Base-by-base conservation (phyloP, 192 early-diverging fungal genomes). In the Rhizophagus clarus region DNA sequence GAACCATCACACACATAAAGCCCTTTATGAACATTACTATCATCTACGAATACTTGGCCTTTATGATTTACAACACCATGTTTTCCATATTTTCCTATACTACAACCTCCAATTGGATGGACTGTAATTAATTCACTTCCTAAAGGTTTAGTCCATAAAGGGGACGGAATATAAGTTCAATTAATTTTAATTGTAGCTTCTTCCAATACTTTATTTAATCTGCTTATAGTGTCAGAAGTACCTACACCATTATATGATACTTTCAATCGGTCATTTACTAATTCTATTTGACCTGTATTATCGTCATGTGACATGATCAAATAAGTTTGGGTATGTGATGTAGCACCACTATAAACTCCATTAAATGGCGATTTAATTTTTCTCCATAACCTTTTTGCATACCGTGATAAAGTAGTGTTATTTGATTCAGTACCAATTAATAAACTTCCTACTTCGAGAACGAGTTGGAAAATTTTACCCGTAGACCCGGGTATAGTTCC, bases 251-350 rank as follows among this genome's bases (percentile, higher is more conserved):
- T 72, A 82, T 79, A 85, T 68, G 66, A 11, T 45, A 87, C 82
- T 14, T 82, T 79, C 29, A 87, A 24, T 34, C 80, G 76, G 49
- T 87, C 81, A 60, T 87, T 72, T 49, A 71, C 69, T 14, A 87
- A 72, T 11, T 63, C n/a, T 51, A 87, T 79, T 45, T 85, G 76
- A 28, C 86, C 86, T 17, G 76, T 77, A 51, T 78, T 68, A 20
- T 87, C 84, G 49, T 88, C 87, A 77, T 88, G 87, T 42, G 87
- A 88, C 87, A 88, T 88, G 40, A 88, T 80, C 61, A 88, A 78
- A 80, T 83, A 86, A 10, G 80, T 83, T 56, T 88, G 87, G 22
- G 86, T 85, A 78, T 87, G 81, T 45, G 76, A 68, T 74, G 87
- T 79, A n/a, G 84, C 86, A 24, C 86, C 84, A 22, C 45, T 34